Base-by-base conservation (phyloP, 306 rosid species). In the Quercus ilex region DNA sequence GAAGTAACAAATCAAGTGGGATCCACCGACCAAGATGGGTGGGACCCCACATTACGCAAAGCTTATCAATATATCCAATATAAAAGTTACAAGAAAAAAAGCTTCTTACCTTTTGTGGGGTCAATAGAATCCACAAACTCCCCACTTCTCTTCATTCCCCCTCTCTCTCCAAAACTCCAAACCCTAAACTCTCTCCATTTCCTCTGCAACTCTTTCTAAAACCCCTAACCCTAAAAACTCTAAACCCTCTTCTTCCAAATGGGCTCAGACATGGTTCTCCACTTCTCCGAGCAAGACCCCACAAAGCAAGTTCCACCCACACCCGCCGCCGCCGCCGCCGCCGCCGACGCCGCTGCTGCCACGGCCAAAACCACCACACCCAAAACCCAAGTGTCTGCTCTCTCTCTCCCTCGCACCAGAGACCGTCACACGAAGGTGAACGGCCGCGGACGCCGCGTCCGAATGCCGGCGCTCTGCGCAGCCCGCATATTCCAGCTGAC, bases 401-500 rank as follows among this genome's bases (percentile, higher is more conserved):
- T 81, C 70, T 5, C 80, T 62, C 60, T 33, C 18, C 70, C 86
- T 30, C 83, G 74, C 43, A 74, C 91, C 46, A 91, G 76, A 67
- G 99, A 95, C 86, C 96, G 99, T 19, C 99, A 95, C 90, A 91
- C 93, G 52, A 95, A 95, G 77, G 99, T 95, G 23, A 90, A 95
- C 83, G 99, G 99, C 52, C 87, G 99, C 0, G 98, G 99, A 26
- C 98, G 98, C 28, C 91, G 98, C 1, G 90, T 95, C 49, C 92
- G 99, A 7, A 95, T 95, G 99, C 98, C 99, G 3, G 94, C 98
- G 1, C 92, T 95, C 80, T 91, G 97, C 49, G 97, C 99, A 26
- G 97, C 99, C 2, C 81, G 98, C 10, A 91, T 95, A 38, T 95
- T 92, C 86, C 98, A 95, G 84, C 91, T 95, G 15, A 92, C 99